Percentiles rank a stretch among this genome's conserved stretches.
phyloP scores from a whole-genome alignment of 2,329 filamentous ascomycete genomes.

The Stemphylium lycopersici region DNA sequence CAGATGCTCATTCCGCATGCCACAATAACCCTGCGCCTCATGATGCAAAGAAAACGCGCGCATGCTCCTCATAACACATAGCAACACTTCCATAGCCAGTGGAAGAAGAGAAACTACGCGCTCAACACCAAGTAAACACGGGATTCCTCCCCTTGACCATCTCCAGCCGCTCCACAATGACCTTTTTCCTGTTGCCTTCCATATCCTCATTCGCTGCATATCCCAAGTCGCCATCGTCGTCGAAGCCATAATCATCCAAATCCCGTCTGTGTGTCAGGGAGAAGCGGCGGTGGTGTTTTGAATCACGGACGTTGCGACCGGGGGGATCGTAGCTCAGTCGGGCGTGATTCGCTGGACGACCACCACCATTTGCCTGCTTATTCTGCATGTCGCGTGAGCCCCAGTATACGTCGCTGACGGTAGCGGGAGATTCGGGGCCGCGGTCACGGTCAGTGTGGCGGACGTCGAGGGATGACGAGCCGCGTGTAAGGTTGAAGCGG shows the following conservation, averaged over 20 bases:
- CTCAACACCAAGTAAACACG: constrained; percentile 94
- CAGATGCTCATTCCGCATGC: background rate
- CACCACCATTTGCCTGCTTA: constrained; percentile 19
- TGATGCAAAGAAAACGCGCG: constrained; percentile 2
- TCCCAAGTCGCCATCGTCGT: constrained; percentile 88
- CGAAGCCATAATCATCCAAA: constrained; percentile 46
- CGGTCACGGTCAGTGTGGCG: constrained; percentile 26
- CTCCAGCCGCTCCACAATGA: constrained; percentile 95
- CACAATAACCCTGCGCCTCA: constrained; percentile 5
- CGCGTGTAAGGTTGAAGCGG: constrained; percentile 56
- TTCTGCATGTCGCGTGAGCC: constrained; percentile 19
- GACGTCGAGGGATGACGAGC: constrained; percentile 53
- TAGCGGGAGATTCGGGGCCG: constrained; percentile 42
- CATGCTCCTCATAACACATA: background rate
- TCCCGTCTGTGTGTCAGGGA: constrained; percentile 62
- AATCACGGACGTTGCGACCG: constrained; percentile 36
- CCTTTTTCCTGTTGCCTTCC: constrained; percentile 88
- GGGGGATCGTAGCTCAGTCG: constrained; percentile 53
- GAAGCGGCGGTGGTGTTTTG: constrained; percentile 52
- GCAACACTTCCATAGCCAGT: background rate
- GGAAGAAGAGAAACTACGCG: background rate
- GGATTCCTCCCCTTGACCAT: constrained; percentile 94
- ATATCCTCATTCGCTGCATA: constrained; percentile 94
- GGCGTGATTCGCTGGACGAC: constrained; percentile 35
- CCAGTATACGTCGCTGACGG: constrained; percentile 43